phyloP scores from a whole-genome alignment of 78 protist species.

The Dictyostelium brefeldianum region DNA sequence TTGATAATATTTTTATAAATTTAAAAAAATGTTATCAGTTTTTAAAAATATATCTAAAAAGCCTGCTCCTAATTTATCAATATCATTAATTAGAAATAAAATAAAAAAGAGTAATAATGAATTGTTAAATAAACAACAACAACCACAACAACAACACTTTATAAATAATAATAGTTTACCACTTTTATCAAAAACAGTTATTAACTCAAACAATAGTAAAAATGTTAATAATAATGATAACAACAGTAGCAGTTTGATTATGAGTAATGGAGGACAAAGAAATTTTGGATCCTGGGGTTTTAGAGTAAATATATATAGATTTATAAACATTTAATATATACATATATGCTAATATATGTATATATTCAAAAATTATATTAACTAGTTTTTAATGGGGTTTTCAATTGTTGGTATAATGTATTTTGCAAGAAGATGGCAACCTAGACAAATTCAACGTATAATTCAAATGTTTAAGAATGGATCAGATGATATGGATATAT shows the following conservation, averaged over 20 bases:
- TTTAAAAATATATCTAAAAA: background rate
- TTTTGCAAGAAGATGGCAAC: conserved; percentile 77
- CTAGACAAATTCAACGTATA: conserved; percentile 58
- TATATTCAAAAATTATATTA: background rate
- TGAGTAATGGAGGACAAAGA: background rate
- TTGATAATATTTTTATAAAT: too few relatives aligned
- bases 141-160: background rate
- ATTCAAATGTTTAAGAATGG: conserved; percentile 37
- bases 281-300: conserved; percentile 42
- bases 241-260: background rate
- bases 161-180: too few relatives aligned
- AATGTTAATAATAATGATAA: background rate
- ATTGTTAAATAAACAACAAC: background rate
- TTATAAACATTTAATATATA: background rate
- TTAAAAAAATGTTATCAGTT: background rate
- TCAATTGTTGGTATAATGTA: conserved; percentile 66
- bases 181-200: background rate
- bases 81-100: background rate
- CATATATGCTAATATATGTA: background rate
- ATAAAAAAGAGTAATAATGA: background rate
- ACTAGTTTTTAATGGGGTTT: conserved; percentile 65
- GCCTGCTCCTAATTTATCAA: background rate
- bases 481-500: conserved; percentile 41
- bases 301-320: conserved; percentile 1
- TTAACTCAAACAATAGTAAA: background rate